Conservation (phyloP, 805 yeast genomes). For the Cyberlindnera suaveolens region DNA sequence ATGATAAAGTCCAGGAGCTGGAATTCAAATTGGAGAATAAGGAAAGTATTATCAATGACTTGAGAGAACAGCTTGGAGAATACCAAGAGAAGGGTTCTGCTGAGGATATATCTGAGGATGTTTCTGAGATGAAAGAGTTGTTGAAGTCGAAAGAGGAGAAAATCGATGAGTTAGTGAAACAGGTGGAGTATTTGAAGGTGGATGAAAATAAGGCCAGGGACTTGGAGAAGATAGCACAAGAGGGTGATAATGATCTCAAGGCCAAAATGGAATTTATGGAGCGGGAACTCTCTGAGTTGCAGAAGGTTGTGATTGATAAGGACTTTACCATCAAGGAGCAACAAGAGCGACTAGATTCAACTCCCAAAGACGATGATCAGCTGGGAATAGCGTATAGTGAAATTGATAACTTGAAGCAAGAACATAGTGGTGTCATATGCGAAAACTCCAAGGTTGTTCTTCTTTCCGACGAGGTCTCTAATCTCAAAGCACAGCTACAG, state of each 20-base stretch:
- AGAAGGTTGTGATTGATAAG: constrained; percentile 3
- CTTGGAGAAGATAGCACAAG: not conserved
- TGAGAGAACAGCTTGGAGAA: constrained; percentile 6
- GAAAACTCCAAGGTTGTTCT: not conserved
- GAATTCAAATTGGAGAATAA: constrained; percentile 16
- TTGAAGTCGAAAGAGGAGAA: not conserved
- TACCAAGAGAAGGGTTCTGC: not conserved
- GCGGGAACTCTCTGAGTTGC: constrained; percentile 1
- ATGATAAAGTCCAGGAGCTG: constrained; percentile 15
- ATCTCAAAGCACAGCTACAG: not conserved
- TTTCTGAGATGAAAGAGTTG: not conserved
- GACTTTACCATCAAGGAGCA: constrained; percentile 3
- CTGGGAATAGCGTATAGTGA: not conserved
- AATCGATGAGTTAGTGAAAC: not conserved
- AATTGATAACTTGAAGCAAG: not conserved
- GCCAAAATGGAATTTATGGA: not conserved
- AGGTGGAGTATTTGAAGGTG: not conserved
- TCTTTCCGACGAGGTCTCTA: not conserved
- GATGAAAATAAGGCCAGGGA: not conserved
- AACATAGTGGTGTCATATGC: not conserved
- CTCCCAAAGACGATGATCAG: not conserved
- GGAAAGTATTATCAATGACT: constrained; percentile 15
- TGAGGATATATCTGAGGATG: not conserved
- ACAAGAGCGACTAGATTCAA: not conserved
- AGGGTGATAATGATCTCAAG: not conserved